Percentiles rank a stretch among this genome's conserved stretches.
Conservation (phyloP, 805 yeast species). For the Helenozyma baotianmanensis region DNA sequence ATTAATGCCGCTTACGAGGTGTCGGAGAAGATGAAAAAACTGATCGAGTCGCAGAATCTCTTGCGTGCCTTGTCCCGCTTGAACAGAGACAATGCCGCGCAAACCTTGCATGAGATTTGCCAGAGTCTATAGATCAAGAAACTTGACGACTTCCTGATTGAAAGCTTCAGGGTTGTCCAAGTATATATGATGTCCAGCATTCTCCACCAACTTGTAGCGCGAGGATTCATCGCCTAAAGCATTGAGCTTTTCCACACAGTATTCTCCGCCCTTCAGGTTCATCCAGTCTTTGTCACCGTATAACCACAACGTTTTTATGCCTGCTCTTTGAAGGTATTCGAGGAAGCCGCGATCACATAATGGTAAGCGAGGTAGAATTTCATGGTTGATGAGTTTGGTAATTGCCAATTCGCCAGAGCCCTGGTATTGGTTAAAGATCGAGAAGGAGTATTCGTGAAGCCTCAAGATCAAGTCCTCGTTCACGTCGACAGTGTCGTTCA, state of each 20-base stretch:
- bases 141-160: conserved; percentile 20
- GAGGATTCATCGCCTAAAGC: conserved; percentile 12
- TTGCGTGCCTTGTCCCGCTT: conserved; percentile 2
- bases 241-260: conserved; percentile 24
- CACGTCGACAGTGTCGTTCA: conserved; percentile 1
- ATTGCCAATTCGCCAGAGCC: conserved; percentile 43
- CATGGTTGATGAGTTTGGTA: conserved; percentile 36
- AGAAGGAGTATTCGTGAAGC: conserved; percentile 37
- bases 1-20: conserved; percentile 40
- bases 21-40: conserved; percentile 29
- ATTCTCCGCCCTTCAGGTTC: conserved; percentile 36
- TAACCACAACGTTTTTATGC: conserved; percentile 28
- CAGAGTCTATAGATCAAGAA: conserved; percentile 13
- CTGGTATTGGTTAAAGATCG: conserved; percentile 40
- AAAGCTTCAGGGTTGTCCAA: conserved; percentile 36
- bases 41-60: conserved; percentile 18
- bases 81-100: conserved; percentile 1
- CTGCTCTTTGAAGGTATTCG: conserved; percentile 21
- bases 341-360: conserved; percentile 37
- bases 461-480: conserved; percentile 25
- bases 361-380: conserved; percentile 35
- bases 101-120: conserved; percentile 1
- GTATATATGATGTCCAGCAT: conserved; percentile 42
- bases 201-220: conserved; percentile 19
- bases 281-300: conserved; percentile 44